These are phyloP conservation scores for Crithidia bombi DNA, from an alignment of 208 protist genomes.

Conservation along the genomic window DNA sequence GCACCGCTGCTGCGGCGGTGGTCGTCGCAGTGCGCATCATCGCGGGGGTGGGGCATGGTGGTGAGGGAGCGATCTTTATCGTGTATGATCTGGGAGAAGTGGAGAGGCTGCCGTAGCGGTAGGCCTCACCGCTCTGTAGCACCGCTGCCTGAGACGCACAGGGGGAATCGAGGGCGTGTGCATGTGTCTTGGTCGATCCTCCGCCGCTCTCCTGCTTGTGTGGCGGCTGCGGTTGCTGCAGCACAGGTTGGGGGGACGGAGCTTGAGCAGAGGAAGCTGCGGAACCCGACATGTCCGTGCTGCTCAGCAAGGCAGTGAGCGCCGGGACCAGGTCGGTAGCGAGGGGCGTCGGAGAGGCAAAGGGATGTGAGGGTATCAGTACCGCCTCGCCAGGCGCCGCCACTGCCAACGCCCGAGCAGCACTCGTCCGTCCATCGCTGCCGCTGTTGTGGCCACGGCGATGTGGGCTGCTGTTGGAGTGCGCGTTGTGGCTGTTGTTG, in stretches of 20 bases:
- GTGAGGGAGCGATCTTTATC: background rate
- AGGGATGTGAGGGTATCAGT: background rate
- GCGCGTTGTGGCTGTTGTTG: background rate
- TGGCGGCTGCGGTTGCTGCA: background rate
- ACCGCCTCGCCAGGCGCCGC: background rate
- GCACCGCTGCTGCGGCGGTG: background rate
- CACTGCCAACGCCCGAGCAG: background rate
- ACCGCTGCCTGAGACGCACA: background rate
- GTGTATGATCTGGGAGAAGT: background rate
- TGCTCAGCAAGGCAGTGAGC: background rate
- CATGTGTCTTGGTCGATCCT: background rate
- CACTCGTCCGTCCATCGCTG: background rate
- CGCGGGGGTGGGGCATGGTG: background rate
- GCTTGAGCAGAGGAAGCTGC: background rate
- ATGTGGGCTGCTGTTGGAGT: background rate
- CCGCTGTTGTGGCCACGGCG: background rate
- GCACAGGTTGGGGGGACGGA: background rate
- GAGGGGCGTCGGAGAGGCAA: constrained; percentile 2
- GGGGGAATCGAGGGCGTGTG: background rate
- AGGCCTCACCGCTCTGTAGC: constrained; percentile 1
- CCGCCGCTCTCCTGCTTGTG: background rate
- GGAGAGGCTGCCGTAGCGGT: constrained; percentile 19
- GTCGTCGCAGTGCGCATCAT: background rate
- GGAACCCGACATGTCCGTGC: constrained; percentile 7
- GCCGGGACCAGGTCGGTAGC: background rate